A percentile compares a stretch with the other conserved stretches of the same genome.
These are phyloP conservation scores for Cytospora paraplurivora DNA, from an alignment of 2,329 filamentous ascomycete species.

Conservation along the genomic window DNA sequence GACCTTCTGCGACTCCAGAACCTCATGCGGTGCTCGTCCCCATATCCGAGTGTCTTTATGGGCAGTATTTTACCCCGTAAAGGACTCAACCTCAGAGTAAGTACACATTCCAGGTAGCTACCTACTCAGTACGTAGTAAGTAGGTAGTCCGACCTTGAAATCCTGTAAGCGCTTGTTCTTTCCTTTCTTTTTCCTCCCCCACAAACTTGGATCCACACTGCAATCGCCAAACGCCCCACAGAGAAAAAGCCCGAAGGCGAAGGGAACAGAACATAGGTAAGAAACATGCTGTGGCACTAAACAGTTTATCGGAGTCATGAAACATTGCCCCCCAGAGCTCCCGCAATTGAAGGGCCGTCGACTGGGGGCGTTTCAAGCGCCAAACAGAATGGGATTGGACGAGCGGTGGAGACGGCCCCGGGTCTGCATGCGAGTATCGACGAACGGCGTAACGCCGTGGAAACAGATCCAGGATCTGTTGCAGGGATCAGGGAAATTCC, in stretches of 20 bases:
- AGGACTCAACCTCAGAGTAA: no score
- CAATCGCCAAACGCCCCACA: not conserved
- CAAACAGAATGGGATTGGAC: conserved; percentile 16
- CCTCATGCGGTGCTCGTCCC: no score
- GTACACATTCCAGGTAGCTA: no score
- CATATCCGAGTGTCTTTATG: no score
- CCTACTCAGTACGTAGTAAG: no score
- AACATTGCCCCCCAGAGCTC: conserved; percentile 19
- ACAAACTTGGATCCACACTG: not conserved
- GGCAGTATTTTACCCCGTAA: no score
- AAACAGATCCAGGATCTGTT: conserved; percentile 11
- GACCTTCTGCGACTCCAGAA: no score
- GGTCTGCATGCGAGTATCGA: not conserved
- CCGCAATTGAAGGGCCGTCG: conserved; percentile 24
- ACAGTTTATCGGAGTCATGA: conserved; percentile 16
- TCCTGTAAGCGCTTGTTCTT: not conserved
- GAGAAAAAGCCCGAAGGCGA: not conserved
- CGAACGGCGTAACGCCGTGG: conserved; percentile 24
- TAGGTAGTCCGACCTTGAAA: no score
- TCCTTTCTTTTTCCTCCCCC: not conserved
- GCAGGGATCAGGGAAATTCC: conserved; percentile 18
- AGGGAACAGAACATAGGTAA: not conserved
- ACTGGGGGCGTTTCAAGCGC: conserved; percentile 24
- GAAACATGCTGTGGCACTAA: no score
- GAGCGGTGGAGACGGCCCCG: conserved; percentile 15